A percentile compares a stretch with the other conserved stretches of the same genome.
Conservation (phyloP, 805 yeast genomes). For the Blastobotrys terrestris region DNA sequence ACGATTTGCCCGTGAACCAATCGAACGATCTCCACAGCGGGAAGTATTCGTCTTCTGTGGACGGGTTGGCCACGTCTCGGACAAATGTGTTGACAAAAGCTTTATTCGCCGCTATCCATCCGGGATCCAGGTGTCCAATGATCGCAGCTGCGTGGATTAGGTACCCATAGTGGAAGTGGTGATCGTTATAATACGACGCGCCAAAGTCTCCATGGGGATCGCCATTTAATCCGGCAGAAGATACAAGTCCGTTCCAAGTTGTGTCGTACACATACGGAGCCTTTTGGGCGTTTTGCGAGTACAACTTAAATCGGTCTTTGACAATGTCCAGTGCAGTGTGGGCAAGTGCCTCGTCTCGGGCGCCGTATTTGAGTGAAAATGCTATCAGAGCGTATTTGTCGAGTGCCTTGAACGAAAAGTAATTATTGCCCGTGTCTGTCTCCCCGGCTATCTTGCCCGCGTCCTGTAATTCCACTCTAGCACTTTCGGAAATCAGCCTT, state of each 20-base stretch:
- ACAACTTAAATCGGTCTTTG: constrained; percentile 63
- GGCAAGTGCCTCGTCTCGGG: constrained; percentile 49
- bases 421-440: constrained; percentile 60
- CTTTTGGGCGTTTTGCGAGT: constrained; percentile 60
- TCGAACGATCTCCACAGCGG: constrained; percentile 67
- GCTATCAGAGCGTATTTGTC: constrained; percentile 88
- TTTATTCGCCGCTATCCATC: constrained; percentile 43
- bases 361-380: constrained; percentile 51
- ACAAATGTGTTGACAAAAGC: constrained; percentile 55
- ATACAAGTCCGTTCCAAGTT: constrained; percentile 42
- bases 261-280: constrained; percentile 73
- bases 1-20: constrained; percentile 69
- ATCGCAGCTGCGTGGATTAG: constrained; percentile 77
- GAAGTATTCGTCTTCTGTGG: constrained; percentile 44
- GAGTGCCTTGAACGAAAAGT: constrained; percentile 78
- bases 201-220: constrained; percentile 62
- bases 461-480: constrained; percentile 46
- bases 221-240: constrained; percentile 26
- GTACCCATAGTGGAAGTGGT: constrained; percentile 82
- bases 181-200: constrained; percentile 70
- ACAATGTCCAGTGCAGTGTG: constrained; percentile 47
- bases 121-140: constrained; percentile 59
- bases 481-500: constrained; percentile 43
- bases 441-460: neutral
- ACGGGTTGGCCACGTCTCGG: constrained; percentile 63